Percentiles rank a stretch among this genome's conserved stretches.
These are phyloP conservation scores for Exophiala mesophila DNA, from an alignment of 2,329 filamentous ascomycete species.

Conservation along the genomic window DNA sequence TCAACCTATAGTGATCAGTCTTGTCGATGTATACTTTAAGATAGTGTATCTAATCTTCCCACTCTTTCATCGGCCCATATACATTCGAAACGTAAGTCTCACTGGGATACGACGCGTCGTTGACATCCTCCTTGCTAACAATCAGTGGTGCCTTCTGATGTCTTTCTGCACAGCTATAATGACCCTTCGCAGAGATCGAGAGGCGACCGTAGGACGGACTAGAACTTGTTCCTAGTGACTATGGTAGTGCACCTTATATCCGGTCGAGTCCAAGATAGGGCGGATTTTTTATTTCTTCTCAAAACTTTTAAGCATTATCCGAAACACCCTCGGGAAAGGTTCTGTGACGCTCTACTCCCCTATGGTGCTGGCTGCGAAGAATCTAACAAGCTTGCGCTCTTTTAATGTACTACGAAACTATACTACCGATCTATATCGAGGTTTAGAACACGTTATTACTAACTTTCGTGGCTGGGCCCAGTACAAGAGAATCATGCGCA, in stretches of 20 bases:
- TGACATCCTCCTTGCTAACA: no score
- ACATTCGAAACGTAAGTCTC: constrained; percentile 31
- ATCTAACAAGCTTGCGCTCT: constrained; percentile 21
- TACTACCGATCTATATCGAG: constrained; percentile 52
- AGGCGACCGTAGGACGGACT: constrained; percentile 41
- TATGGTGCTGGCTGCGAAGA: constrained; percentile 30
- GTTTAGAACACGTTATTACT: constrained; percentile 48
- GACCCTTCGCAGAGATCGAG: constrained; percentile 35
- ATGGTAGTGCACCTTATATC: constrained; percentile 51
- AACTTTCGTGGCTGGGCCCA: constrained; percentile 15
- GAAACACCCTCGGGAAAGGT: constrained; percentile 39
- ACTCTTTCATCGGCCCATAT: constrained; percentile 47
- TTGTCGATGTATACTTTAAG: constrained; percentile 50
- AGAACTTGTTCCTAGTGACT: constrained; percentile 44
- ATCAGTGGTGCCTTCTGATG: not conserved
- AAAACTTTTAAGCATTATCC: constrained; percentile 31
- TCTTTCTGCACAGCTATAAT: no score
- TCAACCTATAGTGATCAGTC: constrained; percentile 36
- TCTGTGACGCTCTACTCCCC: constrained; percentile 42
- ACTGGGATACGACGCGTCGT: no score
- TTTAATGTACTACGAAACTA: constrained; percentile 43
- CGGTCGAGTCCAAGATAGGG: constrained; percentile 47
- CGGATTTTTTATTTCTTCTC: constrained; percentile 37
- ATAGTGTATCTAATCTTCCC: constrained; percentile 53
- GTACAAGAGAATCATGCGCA: constrained; percentile 11